Base-by-base conservation (phyloP, 768 basidiomycete species). In the Lepiota brunneoincarnata region DNA sequence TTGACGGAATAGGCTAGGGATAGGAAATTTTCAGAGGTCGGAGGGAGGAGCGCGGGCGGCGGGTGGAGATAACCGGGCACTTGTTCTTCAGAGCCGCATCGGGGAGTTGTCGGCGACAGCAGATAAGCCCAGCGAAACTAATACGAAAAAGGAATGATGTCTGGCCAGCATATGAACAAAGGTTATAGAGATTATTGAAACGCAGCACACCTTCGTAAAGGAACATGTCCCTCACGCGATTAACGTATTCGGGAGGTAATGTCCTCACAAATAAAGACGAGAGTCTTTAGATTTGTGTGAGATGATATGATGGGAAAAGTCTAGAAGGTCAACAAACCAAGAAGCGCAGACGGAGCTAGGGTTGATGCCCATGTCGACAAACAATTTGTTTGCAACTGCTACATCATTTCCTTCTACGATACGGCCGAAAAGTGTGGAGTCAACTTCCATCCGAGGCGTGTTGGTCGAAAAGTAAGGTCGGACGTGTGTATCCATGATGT, bases 401-500 rank as follows among this genome's bases (percentile, higher is more conserved):
- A 80, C 61, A 59, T 92, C 87, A 42, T 76, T 80, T 15, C 58
- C 59, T 59, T 92, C 89, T n/a, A 93, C 68, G 1, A 83, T 85
- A 34, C 81, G 82, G 51, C 76, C 76, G 59, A 92, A 90, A 40
- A 93, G 66, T 2, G 80, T 74, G 0, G 88, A 79, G 55, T 93
- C 91, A 7, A 93, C 84, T 59, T 91, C 90, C 51, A 91, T 71
- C 64, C 89, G 88, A 2, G 76, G 73, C 1, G 76, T 70, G 46
- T 69, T 77, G 2, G 76, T 62, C 35, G 86, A 80, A 64, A 91
- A 93, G 66, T 91, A 91, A 0, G 84, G 74, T 1, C 91, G 85
- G n/a, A 92, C 72, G 59, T 91, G 84, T 1, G 81, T 79, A 59
- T 93, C 89, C 91, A 93, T 93, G 59, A 93, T 71, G 2, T 89